phyloP scores from a whole-genome alignment of 1,284 basidiomycete genomes.

The Ceratobasidium sp. region DNA sequence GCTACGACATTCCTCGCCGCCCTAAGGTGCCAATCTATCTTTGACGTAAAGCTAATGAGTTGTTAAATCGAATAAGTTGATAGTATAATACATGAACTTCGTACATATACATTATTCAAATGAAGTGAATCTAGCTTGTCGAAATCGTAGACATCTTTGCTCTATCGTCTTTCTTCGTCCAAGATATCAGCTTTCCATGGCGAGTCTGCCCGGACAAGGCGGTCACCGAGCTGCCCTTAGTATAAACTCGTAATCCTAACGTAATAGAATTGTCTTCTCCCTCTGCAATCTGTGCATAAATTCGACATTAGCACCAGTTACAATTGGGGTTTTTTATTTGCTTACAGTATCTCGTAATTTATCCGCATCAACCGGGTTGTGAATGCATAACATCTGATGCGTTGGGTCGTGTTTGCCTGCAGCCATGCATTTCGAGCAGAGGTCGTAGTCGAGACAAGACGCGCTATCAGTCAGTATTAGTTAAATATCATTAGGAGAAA shows the following conservation, averaged over 20 bases:
- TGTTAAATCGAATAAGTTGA: not conserved
- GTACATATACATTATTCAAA: no score
- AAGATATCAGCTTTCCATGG: slow-evolving; percentile 14
- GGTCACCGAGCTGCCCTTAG: slow-evolving; percentile 14
- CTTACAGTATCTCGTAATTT: not conserved
- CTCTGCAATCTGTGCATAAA: not conserved
- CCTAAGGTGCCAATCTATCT: no score
- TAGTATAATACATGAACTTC: no score
- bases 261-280: slow-evolving; percentile 24
- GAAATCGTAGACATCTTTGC: not conserved
- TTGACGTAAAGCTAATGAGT: no score
- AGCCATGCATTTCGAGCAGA: slow-evolving; percentile 15
- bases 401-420: not conserved
- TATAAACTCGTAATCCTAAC: slow-evolving; percentile 44
- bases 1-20: no score
- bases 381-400: not conserved
- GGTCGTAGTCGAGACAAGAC: not conserved
- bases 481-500: not conserved
- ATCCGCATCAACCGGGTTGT: not conserved
- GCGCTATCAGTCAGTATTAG: not conserved
- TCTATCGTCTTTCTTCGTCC: not conserved
- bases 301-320: not conserved
- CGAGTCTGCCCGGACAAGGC: slow-evolving; percentile 33
- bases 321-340: not conserved
- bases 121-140: no score